Evolutionary conservation across 2,329 filamentous ascomycete species (phyloP).

Genomic region (Rhytidhysteron rufulum): DNA sequence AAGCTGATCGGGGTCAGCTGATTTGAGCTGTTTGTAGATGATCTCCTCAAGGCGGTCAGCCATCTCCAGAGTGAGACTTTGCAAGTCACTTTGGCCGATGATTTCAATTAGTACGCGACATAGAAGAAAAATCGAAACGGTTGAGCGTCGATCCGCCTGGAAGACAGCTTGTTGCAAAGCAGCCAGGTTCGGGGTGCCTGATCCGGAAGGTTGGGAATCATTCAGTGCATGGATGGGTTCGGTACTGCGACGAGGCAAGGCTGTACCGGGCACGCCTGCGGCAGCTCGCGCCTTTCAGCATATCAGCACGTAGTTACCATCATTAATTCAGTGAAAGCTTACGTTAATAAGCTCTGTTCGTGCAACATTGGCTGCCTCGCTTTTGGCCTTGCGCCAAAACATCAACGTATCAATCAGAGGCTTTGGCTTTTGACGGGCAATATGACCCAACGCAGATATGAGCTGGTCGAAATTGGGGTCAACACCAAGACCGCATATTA

Average conservation of each 20-base stretch:
- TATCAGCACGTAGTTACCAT: conserved; percentile 17
- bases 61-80: conserved; percentile 83
- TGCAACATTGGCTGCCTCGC: conserved; percentile 64
- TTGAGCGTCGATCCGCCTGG: conserved; percentile 82
- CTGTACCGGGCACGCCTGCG: conserved; percentile 4
- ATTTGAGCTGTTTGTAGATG: conserved; percentile 92
- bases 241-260: conserved; percentile 34
- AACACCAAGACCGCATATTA: conserved; percentile 83
- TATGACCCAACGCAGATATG: conserved; percentile 88
- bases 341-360: conserved; percentile 29
- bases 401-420: conserved; percentile 95
- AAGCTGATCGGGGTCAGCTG: conserved; percentile 77
- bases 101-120: conserved; percentile 93
- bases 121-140: conserved; percentile 91
- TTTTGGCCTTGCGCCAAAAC: conserved; percentile 96
- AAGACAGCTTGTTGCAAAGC: conserved; percentile 66
- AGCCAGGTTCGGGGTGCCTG: conserved; percentile 27
- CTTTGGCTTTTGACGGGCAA: conserved; percentile 90
- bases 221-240: conserved; percentile 26
- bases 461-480: conserved; percentile 91
- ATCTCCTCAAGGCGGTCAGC: conserved; percentile 92
- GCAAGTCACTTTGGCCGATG: conserved; percentile 81
- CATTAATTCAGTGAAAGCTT: conserved; percentile 4
- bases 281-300: conserved; percentile 20
- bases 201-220: conserved; percentile 23